Base-by-base conservation (phyloP, 768 basidiomycete species). In the Mycena haematopus region DNA sequence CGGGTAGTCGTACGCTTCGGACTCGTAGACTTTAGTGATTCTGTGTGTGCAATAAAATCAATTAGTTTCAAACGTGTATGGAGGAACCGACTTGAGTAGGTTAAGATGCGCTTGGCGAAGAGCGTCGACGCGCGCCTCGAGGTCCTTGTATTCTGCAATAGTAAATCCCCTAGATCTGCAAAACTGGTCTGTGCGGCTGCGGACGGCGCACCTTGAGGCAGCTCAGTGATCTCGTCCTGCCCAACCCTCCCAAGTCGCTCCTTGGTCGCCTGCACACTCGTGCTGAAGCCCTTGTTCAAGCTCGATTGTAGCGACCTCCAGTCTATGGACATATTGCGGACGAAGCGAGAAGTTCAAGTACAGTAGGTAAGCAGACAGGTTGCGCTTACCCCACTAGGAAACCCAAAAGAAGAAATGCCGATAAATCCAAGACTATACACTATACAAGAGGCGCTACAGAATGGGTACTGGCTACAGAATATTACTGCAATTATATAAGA, bases 61-160 rank as follows among this genome's bases (percentile, higher is more conserved):
- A 27, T 40, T 25, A 3, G 22, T 17, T 25, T 24, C 6, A 27
- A 51, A 24, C 13, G 2, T 21, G 13, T 31, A 24, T 33, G 22
- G 9, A 24, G 53, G 36, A 22, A 75, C 86, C 54, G 66, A 92
- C 93, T 90, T 97, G 77, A 96, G 83, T 45, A 98, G 67, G 2
- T 84, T 73, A 54, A 90, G 72, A 72, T 96, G 95, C 2, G 93
- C 90, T 56, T 84, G 79, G 65, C 88, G 86, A 46, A 99, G 86
- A 21, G 93, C 93, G 74, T 99, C 97, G 36, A 99, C 97, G 57
- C 95, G 90, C 42, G 88, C 82, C 77, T 99, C 97, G 68, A 99
- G 88, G 73, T 96, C 93, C 72, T 91, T 96, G 84, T 99, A 99
- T 75, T 99, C 96, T 93, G 80, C 42, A 56, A n/a, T 53, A 33